Percentiles rank a stretch among this genome's conserved stretches.
Conservation (phyloP, 2,329 filamentous ascomycete species). For the Diaporthe batatas region DNA sequence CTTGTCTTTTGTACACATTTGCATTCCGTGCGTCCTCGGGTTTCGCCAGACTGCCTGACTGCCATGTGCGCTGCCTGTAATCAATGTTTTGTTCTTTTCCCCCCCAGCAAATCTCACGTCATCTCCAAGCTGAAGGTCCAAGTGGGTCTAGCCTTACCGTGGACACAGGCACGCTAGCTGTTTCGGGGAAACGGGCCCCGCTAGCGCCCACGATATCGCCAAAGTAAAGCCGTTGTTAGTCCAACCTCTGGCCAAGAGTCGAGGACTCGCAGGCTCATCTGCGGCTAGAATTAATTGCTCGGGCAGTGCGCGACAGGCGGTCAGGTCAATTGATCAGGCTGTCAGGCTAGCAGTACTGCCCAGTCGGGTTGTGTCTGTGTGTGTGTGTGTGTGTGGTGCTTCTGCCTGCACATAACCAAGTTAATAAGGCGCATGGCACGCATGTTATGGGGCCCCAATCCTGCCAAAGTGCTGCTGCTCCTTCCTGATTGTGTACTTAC, state of each 20-base stretch:
- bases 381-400: not conserved
- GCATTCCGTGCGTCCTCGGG: not conserved
- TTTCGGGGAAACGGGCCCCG: not conserved
- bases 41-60: not conserved
- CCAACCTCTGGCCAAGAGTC: slow-evolving; percentile 3
- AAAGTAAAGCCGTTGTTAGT: slow-evolving; percentile 19
- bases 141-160: slow-evolving; percentile 11
- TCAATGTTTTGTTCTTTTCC: not conserved
- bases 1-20: slow-evolving; percentile 14
- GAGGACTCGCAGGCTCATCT: not conserved
- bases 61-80: not conserved
- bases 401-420: slow-evolving; percentile 7
- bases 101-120: slow-evolving; percentile 23
- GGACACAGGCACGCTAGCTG: not conserved
- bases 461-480: slow-evolving; percentile 13
- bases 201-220: not conserved
- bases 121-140: slow-evolving; percentile 10
- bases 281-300: not conserved
- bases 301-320: not conserved
- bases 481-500: too few species aligned
- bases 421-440: slow-evolving; percentile 1
- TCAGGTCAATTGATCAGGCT: not conserved
- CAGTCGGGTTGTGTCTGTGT: too few species aligned
- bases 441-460: slow-evolving; percentile 11
- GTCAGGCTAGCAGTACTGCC: not conserved